phyloP scores from a whole-genome alignment of 768 basidiomycete species.

The Termitomyces sp. region DNA sequence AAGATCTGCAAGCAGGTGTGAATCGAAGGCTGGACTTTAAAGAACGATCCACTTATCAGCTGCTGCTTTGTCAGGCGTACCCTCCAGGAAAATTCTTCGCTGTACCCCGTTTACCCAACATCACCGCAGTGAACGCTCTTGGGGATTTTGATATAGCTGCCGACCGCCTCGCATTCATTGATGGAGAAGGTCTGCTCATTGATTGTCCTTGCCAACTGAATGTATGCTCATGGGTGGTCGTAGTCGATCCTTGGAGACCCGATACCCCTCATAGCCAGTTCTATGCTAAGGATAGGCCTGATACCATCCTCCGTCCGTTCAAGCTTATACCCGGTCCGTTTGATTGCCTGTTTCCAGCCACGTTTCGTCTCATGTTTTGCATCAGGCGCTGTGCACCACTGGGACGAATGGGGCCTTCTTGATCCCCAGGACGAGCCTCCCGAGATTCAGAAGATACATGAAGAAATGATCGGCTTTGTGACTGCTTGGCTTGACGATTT shows the following conservation, averaged over 20 bases:
- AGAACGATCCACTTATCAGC: neutral
- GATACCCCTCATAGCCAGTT: constrained; percentile 73
- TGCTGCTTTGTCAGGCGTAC: constrained; percentile 52
- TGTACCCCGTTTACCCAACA: constrained; percentile 73
- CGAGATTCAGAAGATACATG: constrained; percentile 78
- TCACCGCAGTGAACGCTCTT: constrained; percentile 76
- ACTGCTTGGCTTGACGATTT: constrained; percentile 63
- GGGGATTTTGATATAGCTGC: constrained; percentile 83
- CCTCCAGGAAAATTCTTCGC: constrained; percentile 72
- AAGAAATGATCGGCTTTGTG: constrained; percentile 78
- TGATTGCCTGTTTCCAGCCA: neutral
- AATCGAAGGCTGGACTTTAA: neutral
- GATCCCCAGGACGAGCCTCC: constrained; percentile 63
- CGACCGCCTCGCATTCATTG: constrained; percentile 84
- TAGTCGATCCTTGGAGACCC: constrained; percentile 90
- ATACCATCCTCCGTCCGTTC: constrained; percentile 76
- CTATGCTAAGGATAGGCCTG: constrained; percentile 62
- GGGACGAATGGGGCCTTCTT: constrained; percentile 69
- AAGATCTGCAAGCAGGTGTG: constrained; percentile 63
- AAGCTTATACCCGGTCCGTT: constrained; percentile 75
- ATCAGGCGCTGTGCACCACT: constrained; percentile 72
- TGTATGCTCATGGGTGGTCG: neutral
- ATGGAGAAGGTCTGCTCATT: constrained; percentile 62
- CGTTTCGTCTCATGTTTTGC: neutral
- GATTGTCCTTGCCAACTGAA: neutral